Base-by-base conservation (phyloP, 495 filamentous ascomycete species). In the Aspergillus steynii region DNA sequence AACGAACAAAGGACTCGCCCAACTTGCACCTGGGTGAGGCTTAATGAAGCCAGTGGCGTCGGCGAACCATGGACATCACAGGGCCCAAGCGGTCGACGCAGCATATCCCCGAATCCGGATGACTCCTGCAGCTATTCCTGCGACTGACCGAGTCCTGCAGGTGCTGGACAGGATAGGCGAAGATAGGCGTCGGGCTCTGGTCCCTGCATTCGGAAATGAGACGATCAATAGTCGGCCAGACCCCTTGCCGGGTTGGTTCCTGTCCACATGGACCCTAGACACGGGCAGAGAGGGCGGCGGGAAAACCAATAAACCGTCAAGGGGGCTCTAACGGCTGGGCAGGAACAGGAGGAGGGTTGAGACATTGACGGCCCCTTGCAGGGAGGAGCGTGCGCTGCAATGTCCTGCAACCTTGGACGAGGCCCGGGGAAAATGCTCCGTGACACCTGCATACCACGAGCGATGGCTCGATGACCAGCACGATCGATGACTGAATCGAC, bases 131-230 rank as follows among this genome's bases (percentile, higher is more conserved):
- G 37, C 10, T 20, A 20, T 20, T 20, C 20, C 37, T 1, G 37
- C 37, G 37, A 3, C 37, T 42, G 37, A 42, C 37, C 9, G 37
- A 14, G 37, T 42, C 37, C 10, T 42, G 37, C 1, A 42, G 12
- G 37, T 12, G 12, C 5, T 12, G 37, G 1, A 3, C 37, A 42
- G 14, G 37, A 42, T 15, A 42, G 9, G 37, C 37, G 37, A 42
- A 10, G 37, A 15, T 15, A 42, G 37, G 37, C 37, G 37, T 10
- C 37, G 37, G 37, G 37, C 37, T 42, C 10, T 42, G 37, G 37
- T 54, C 56, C 54, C 61, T 66, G 53, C 50, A 52, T 53, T 59
- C 47, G 65, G 61, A 60, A 55, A 67, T 64, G 64, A 62, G 50
- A 55, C 31, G 31, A 28, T 15, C 9, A 45, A 29, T 58, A 57